Conservation (phyloP, 495 filamentous ascomycete species). For the Thozetella sp. region DNA sequence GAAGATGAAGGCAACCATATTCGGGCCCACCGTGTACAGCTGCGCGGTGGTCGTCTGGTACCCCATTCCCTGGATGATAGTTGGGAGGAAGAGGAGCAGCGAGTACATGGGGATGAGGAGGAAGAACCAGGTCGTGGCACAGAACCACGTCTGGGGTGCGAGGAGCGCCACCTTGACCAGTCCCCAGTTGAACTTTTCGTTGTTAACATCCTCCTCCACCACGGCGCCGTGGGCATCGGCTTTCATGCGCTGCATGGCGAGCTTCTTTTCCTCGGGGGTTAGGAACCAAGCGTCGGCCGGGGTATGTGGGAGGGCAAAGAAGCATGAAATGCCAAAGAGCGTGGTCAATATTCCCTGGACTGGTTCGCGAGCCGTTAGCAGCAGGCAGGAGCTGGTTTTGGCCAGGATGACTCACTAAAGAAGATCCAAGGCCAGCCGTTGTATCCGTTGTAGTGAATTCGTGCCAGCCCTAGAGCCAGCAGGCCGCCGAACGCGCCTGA, state of each 20-base stretch:
- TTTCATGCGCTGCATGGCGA: conserved; percentile 36
- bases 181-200: conserved; percentile 45
- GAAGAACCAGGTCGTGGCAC: conserved; percentile 41
- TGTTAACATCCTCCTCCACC: conserved; percentile 31
- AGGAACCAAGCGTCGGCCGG: conserved; percentile 41
- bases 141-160: conserved; percentile 42
- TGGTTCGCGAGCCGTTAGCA: conserved; percentile 9
- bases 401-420: conserved; percentile 21
- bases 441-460: conserved; percentile 39
- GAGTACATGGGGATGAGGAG: conserved; percentile 37
- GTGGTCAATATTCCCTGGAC: conserved; percentile 45
- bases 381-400: not conserved
- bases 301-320: conserved; percentile 48
- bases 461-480: conserved; percentile 53
- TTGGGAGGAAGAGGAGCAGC: conserved; percentile 41
- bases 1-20: conserved; percentile 46
- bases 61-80: conserved; percentile 56
- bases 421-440: conserved; percentile 48
- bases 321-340: conserved; percentile 35
- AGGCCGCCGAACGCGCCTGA: conserved; percentile 67
- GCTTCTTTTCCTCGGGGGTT: conserved; percentile 30
- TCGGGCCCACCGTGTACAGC: conserved; percentile 56
- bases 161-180: conserved; percentile 39
- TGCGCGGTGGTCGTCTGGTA: conserved; percentile 55
- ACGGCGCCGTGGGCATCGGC: conserved; percentile 42